Base-by-base conservation (phyloP, 371 early-diverging fungal species). In the Apophysomyces variabilis region DNA sequence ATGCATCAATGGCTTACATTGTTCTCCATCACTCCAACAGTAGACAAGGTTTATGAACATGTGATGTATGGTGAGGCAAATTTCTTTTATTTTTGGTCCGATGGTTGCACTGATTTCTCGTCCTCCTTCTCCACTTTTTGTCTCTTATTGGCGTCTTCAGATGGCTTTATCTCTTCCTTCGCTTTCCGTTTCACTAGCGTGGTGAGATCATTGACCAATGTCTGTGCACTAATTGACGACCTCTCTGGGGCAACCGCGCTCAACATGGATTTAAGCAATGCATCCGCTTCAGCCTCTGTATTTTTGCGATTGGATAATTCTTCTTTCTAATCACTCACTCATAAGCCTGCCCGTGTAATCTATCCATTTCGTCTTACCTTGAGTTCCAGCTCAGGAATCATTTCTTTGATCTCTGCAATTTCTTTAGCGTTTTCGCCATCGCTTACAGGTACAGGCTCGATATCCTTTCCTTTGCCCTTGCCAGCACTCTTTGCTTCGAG, bases 311-410 rank as follows among this genome's bases (percentile, higher is more conserved):
- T 75, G 8, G 66, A 61, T 38, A 83, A 56, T 57, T 80, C 79
- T 54, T 77, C 78, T 21, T 76, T 65, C 80, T 80, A 64, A 2
- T 9, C 37, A 54, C 37, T 26, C 8, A 38, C 11, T 16, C n/a
- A 35, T 45, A 38, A 18, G 13, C 8, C 14, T 39, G 16, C 64
- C 38, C 36, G 12, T 8, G 8, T 61, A 12, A 39, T 59, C 1
- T 61, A 36, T 38, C 6, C 32, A 11, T 1, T 5, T 38, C 9
- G 13, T 44, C 1, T 67, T 79, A 84, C 83, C 76, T 86, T 86
- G 43, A 75, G 65, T 16, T 82, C 72, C 75, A 86, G 67, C 43
- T 85, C 85, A 11, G 80, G 72, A 38, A 86, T 69, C 38, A 85
- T 60, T 16, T 74, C 82, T 7, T 79, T 59, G 18, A 85, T 71